Evolutionary conservation across 495 filamentous ascomycete species (phyloP).

Genomic region (Podospora pseudocomata): DNA sequence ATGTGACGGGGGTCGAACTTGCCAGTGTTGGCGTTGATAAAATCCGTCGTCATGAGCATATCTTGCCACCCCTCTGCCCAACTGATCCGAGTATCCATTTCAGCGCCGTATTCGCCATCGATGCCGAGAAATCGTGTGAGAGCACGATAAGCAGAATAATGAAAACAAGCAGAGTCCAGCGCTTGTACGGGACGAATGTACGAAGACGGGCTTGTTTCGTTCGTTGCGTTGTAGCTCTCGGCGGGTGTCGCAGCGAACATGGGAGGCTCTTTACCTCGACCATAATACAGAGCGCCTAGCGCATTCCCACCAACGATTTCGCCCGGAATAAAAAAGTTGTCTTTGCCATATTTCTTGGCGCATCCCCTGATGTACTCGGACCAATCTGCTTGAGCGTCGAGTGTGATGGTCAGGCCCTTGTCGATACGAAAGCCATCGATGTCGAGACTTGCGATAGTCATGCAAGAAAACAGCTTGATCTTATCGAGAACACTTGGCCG

Average conservation of each 20-base stretch:
- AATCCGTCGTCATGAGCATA: conserved; percentile 60
- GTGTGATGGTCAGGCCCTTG: conserved; percentile 60
- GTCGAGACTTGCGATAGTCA: conserved; percentile 60
- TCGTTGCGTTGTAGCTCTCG: conserved; percentile 40
- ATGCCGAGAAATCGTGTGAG: conserved; percentile 64
- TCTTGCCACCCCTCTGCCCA: conserved; percentile 61
- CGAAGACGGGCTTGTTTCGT: conserved; percentile 49
- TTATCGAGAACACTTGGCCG: conserved; percentile 56
- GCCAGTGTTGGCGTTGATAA: conserved; percentile 64
- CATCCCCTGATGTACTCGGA: conserved; percentile 52
- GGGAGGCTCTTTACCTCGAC: conserved; percentile 58
- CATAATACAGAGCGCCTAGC: conserved; percentile 62
- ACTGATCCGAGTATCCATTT: conserved; percentile 55
- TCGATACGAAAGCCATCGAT: conserved; percentile 68
- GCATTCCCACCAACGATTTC: conserved; percentile 63
- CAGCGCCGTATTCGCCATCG: conserved; percentile 59
- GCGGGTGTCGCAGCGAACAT: conserved; percentile 48
- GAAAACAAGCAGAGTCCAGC: conserved; percentile 63
- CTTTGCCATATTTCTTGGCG: conserved; percentile 53
- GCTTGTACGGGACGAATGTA: conserved; percentile 49
- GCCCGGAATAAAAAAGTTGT: conserved; percentile 64
- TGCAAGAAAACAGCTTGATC: conserved; percentile 63
- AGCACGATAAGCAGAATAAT: conserved; percentile 67
- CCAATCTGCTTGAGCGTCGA: conserved; percentile 60
- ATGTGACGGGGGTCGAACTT: conserved; percentile 67